A percentile compares a stretch with the other conserved stretches of the same genome.
Evolutionary conservation across 1,284 basidiomycete species (phyloP).

Genomic region (Peniophora sp.): DNA sequence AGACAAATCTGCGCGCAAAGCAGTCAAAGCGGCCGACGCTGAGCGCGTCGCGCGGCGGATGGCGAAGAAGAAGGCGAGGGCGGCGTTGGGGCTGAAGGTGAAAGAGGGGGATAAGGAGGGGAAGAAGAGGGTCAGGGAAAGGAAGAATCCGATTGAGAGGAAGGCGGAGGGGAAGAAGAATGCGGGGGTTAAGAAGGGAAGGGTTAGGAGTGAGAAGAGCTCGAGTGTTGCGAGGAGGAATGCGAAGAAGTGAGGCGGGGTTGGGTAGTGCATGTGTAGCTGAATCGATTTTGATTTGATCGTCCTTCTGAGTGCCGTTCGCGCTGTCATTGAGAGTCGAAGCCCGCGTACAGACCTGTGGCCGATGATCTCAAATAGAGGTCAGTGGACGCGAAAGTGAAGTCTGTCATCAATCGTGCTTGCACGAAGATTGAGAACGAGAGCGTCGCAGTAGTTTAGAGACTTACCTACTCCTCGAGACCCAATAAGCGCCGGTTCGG

Average conservation of each 20-base stretch:
- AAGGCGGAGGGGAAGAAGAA: slow-evolving; percentile 15
- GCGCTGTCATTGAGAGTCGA: too few relatives aligned
- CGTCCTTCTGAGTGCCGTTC: too few relatives aligned
- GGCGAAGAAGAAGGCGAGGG: slow-evolving; percentile 79
- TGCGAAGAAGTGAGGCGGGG: slow-evolving; percentile 39
- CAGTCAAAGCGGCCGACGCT: slow-evolving; percentile 67
- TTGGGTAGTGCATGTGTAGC: too few relatives aligned
- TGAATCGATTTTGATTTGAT: too few relatives aligned
- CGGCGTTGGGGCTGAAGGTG: slow-evolving; percentile 29
- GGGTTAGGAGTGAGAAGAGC: slow-evolving; percentile 52
- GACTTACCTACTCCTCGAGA: too few relatives aligned
- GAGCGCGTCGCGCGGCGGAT: slow-evolving; percentile 76
- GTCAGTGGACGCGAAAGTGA: too few relatives aligned
- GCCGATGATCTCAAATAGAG: too few relatives aligned
- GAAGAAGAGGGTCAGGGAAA: slow-evolving; percentile 32
- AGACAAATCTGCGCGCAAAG: slow-evolving; percentile 82
- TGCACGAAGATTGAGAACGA: too few relatives aligned
- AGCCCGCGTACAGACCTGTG: too few relatives aligned
- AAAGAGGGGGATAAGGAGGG: slow-evolving; percentile 32
- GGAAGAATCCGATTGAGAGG: slow-evolving; percentile 39
- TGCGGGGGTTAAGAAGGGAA: slow-evolving; percentile 32
- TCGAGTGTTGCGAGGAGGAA: slow-evolving; percentile 49
- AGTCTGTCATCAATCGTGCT: too few relatives aligned
- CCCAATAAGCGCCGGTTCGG: too few relatives aligned
- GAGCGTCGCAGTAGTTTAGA: too few relatives aligned